Base-by-base conservation (phyloP, 495 filamentous ascomycete species). In the Aspergillus nidulans region DNA sequence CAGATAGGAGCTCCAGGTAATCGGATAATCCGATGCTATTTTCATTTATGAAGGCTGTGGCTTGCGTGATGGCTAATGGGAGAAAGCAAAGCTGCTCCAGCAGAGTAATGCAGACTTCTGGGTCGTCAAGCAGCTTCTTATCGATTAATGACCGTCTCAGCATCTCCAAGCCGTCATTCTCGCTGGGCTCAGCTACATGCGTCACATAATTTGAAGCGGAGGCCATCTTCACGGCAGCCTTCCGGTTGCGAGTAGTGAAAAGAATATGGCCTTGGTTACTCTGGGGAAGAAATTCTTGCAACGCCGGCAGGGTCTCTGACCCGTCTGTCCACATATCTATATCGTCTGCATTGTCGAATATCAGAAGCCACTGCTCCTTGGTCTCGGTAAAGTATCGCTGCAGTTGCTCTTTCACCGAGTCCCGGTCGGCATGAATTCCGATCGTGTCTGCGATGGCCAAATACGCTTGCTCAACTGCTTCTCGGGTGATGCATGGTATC, bases 1-100 rank as follows among this genome's bases (percentile, higher is more conserved):
- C 69, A 19, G 63, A 56, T 0, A 81, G 59, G 1, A 82, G 71
- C 0, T 30, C 5, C n/a, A 81, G 53, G 47, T 86, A 86, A 15
- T 67, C 50, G 0, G 38, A 7, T 10, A 81, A 10, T 15, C 1
- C 12, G 7, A 49, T 38, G 4, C 23, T 10, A 38, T 34, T 49
- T 21, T 30, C 3, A 12, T 30, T 53, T 1, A 43, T 53, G 30
- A 43, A 53, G 10, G 30, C 16, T 51, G 48, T 32, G 4, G 48
- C 48, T 16, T 51, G 48, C 5, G 32, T 39, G 10, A 51, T 51
- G 15, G 48, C 48, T 13, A 51, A 24, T 51, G 48, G 48, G 6
- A 51, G 48, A 16, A 20, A 51, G 18, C 12, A 23, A 12, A 51
- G 32, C n/a, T 36, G 52, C 42, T 39, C 55, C 1, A 56, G 32